These are phyloP conservation scores for Physocladia obscura DNA, from an alignment of 192 early-diverging fungal genomes.

Conservation along the genomic window DNA sequence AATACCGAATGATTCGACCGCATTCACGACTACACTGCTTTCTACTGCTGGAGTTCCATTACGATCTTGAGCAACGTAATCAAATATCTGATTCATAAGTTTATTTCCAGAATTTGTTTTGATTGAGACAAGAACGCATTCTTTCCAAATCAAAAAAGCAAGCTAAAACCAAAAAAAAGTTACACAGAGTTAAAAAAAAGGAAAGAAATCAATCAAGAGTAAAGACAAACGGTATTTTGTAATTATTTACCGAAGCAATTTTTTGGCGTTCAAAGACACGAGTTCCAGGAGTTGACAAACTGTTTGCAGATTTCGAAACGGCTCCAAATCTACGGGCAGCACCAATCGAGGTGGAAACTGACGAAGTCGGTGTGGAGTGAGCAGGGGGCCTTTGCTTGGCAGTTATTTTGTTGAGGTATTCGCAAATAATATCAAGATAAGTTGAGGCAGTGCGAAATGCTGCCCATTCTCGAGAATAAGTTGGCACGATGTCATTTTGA, in stretches of 20 bases:
- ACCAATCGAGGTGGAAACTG: background rate
- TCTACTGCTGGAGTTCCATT: conserved; percentile 59
- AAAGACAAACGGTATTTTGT: no score
- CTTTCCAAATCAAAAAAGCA: conserved; percentile 74
- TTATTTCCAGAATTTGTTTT: conserved; percentile 60
- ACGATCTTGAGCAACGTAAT: conserved; percentile 65
- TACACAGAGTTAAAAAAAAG: background rate
- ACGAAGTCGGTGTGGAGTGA: background rate
- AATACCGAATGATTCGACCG: conserved; percentile 62
- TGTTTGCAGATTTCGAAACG: background rate
- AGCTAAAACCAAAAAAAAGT: conserved; percentile 42
- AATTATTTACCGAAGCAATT: background rate
- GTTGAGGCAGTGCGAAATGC: conserved; percentile 60
- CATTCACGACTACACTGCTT: conserved; percentile 48
- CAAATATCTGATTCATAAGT: conserved; percentile 68
- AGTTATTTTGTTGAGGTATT: conserved; percentile 69
- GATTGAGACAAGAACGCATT: conserved; percentile 61
- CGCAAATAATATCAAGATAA: conserved; percentile 62
- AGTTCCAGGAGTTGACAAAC: background rate
- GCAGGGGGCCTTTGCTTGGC: conserved; percentile 29
- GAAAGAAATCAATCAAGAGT: no score
- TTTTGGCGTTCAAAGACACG: background rate
- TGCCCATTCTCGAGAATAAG: conserved; percentile 69
- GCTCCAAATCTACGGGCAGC: background rate
- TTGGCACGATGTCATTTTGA: conserved; percentile 67